Evolutionary conservation across 2,329 filamentous ascomycete genomes (phyloP), one percentile per base, ranked within the genome.

Genomic region (Sphaerulina vaccinii): DNA sequence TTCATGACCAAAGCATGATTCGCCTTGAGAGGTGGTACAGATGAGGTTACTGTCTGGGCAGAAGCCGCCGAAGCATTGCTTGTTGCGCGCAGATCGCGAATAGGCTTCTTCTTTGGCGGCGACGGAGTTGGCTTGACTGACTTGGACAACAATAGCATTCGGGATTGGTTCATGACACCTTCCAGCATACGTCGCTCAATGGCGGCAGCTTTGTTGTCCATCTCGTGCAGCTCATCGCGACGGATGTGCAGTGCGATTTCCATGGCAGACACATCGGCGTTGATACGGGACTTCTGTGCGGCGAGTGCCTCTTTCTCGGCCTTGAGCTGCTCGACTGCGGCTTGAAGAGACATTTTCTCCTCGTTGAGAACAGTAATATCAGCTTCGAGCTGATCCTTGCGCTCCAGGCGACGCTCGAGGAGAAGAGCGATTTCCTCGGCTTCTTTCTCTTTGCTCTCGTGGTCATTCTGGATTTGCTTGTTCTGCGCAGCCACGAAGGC

Each of bases 151-250:
- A 97, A 81, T n/a, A 96, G 79, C 21, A 92, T 85, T 5, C 92
- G 87, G 16, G 92, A 96, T 68, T 97, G 92, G 63, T 97, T 91
- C 74, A 99, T 95, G 57, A 97, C 89, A 21, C 92, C 91, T 60
- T 97, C 92, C 24, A 99, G 75, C 61, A 99, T 96, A 21, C 93
- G 85, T 46, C 91, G 87, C 73, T 99, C 93, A 19, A 99, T 78
- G 3, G 84, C 82, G 68, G 96, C 90, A 2, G 92, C 93, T 56
- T 92, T 87, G 9, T 81, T 77, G 68, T 97, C 92, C 88, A 99
- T 96, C 21, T 87, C 80, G 39, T 89, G 84, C 53, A 99, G 82
- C 72, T 97, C 93, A 61, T 97, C 92, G 38, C 89, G 87, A 49
- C 93, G 87, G 51, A 97, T 85, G 15, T 86, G 83, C 23, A 97